Base-by-base conservation (phyloP, 495 filamentous ascomycete species). In the Rhypophila decipiens region DNA sequence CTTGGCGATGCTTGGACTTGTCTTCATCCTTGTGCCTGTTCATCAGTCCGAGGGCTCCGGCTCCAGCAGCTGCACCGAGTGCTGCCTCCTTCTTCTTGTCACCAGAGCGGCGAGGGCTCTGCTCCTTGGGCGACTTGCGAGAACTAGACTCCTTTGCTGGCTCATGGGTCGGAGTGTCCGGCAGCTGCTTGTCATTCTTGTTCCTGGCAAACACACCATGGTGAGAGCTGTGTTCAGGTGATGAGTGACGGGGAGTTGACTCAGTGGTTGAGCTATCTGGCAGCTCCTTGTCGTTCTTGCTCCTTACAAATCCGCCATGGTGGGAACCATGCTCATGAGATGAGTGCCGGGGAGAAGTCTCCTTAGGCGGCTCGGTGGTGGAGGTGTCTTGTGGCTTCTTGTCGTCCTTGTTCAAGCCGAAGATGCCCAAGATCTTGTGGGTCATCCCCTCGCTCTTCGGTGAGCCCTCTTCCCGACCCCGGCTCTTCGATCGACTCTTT, bases 381-480 rank as follows among this genome's bases (percentile, higher is more conserved):
- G 49, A 22, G 1, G 42, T 42, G 9, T 48, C 41, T 24, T 57
- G 40, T 17, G 19, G 34, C 4, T 47, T 49, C 24, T 56, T 51
- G 20, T 57, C 53, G 18, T 57, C 56, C 44, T 66, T 65, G 39
- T 56, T 46, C 15, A 61, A 50, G 24, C 59, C 53, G 56, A 69
- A 69, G 18, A 68, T 44, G 31, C 58, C 46, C 10, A 56, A 44
- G 5, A 68, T 46, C 18, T 42, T 40, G 23, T 50, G 43, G 2
- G 45, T 24, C 35, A 42, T 47, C 27, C 15, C 29, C 1, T 51
- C 46, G 24, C 44, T 36, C 27, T 31, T 31, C 13, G 27, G 27
- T 31, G 45, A 33, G 9, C 40, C 10, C 19, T 19, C 18, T 1
- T 49, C 46, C n/a, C n/a, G n/a, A n/a, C n/a, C n/a, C n/a, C n/a